Evolutionary conservation across 2,329 filamentous ascomycete genomes (phyloP), one percentile per base, ranked within the genome.

Genomic region (Pezicula carpinea): DNA sequence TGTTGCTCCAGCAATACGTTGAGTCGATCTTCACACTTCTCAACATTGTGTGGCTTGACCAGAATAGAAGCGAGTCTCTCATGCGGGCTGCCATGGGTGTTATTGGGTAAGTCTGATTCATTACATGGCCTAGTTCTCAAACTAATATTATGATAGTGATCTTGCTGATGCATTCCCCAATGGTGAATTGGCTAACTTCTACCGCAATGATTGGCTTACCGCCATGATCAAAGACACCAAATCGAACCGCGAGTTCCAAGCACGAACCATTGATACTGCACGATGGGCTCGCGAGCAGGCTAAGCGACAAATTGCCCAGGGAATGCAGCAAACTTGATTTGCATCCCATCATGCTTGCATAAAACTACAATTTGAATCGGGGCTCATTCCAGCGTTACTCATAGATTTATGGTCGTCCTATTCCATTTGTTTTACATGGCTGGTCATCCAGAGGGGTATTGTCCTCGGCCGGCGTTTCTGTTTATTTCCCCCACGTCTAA

Each of bases 211-310:
- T 17, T 97, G 92, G 89, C 73, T 99, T 49, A 91, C 85, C 21
- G 71, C 76, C 22, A 85, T 99, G 75, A 91, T 96, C 63, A 91
- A 92, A 70, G 91, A 97, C 67, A 92, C 89, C 39, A 87, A 91
- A 62, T 79, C 82, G 49, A 96, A 93, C 75, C 85, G 88, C 58
- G 91, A 97, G 39, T 96, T 88, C 73, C 79, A 83, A 58, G 64
- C 79, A 22, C 87, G 91, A 53, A 99, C 93, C 3, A 85, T 93
- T 56, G 89, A 96, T 56, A 97, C 93, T 39, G 93, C 93, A 64
- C 87, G 92, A 60, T 99, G 93, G 93, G 91, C 93, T 53, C 86
- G 92, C 51, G 93, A 97, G 71, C 90, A 96, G 67, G 91, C 97
- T 67, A 97, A 96, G 79, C 87, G 89, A 60, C 93, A 99, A 70